Evolutionary conservation across 306 rosid genomes (phyloP).

Genomic region (Prunus mume): DNA sequence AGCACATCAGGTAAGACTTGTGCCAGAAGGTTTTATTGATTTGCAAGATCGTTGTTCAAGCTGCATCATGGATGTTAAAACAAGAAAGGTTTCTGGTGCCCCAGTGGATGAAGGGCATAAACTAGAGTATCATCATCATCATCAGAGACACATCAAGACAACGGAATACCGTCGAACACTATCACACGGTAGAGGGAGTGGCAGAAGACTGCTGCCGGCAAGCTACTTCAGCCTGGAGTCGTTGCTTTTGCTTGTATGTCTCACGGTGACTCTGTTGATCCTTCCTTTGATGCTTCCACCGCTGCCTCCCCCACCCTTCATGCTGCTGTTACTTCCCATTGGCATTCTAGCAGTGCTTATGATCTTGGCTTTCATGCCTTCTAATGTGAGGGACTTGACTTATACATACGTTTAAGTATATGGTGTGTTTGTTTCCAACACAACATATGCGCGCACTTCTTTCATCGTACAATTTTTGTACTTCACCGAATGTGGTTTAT

Average conservation of each 20-base stretch:
- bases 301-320: constrained; percentile 52
- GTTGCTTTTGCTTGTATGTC: constrained; percentile 40
- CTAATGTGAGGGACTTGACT: constrained; percentile 39
- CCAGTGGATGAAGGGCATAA: constrained; percentile 4
- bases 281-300: constrained; percentile 64
- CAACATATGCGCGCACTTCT: not conserved
- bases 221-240: constrained; percentile 48
- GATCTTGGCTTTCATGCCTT: constrained; percentile 61
- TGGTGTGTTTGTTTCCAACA: not conserved
- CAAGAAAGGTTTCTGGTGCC: constrained; percentile 2
- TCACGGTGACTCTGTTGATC: constrained; percentile 44
- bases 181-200: constrained; percentile 35
- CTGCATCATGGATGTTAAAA: constrained; percentile 5
- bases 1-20: constrained; percentile 3
- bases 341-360: constrained; percentile 44
- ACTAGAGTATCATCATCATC: constrained; percentile 13
- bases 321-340: constrained; percentile 50
- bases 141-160: constrained; percentile 10
- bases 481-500: not conserved
- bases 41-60: constrained; percentile 12
- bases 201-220: constrained; percentile 30
- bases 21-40: constrained; percentile 11
- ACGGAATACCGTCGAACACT: constrained; percentile 26
- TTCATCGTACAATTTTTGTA: constrained; percentile 24
- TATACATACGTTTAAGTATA: constrained; percentile 34